phyloP scores from a whole-genome alignment of 1,284 basidiomycete species.

The Apiotrichum sp. region DNA sequence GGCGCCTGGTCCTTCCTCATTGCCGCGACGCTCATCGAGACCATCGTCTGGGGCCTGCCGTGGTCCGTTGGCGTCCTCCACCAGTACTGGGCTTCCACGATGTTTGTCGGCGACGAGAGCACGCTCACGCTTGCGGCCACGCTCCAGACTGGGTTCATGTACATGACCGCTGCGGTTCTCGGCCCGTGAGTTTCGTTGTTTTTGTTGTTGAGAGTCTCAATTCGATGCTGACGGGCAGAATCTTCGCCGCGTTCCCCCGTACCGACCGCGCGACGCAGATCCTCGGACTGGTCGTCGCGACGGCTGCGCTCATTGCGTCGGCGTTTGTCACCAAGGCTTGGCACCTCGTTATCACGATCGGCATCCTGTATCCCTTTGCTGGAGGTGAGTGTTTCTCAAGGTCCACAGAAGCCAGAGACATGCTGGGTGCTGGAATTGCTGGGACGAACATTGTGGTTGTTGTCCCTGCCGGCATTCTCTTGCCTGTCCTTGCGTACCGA shows the following conservation, averaged over 20 bases:
- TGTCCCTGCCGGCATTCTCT: too few species aligned
- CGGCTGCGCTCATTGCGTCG: constrained; percentile 25
- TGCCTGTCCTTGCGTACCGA: too few species aligned
- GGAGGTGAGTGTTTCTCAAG: constrained; percentile 20
- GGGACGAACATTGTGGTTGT: too few species aligned
- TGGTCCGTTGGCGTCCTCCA: constrained; percentile 43
- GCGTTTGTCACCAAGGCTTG: constrained; percentile 43
- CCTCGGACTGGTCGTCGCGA: constrained; percentile 25
- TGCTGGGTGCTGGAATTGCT: too few species aligned
- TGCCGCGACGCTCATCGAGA: constrained; percentile 21
- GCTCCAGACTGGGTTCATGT: constrained; percentile 41
- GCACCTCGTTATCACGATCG: constrained; percentile 42
- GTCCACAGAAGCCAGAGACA: too few species aligned
- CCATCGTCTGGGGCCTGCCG: constrained; percentile 40
- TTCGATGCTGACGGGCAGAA: constrained; percentile 5
- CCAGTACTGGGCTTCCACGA: constrained; percentile 37
- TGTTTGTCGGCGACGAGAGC: constrained; percentile 31
- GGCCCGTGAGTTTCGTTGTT: constrained; percentile 31
- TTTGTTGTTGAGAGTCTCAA: too few species aligned
- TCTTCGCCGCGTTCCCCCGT: constrained; percentile 32
- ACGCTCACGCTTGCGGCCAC: constrained; percentile 43
- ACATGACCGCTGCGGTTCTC: constrained; percentile 32
- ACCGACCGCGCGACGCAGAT: constrained; percentile 25
- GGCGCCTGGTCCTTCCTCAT: constrained; percentile 42
- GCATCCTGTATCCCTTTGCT: constrained; percentile 39